Evolutionary conservation across 129 eudicot species (phyloP).

Genomic region (Rutidosis leptorrhynchoides): DNA sequence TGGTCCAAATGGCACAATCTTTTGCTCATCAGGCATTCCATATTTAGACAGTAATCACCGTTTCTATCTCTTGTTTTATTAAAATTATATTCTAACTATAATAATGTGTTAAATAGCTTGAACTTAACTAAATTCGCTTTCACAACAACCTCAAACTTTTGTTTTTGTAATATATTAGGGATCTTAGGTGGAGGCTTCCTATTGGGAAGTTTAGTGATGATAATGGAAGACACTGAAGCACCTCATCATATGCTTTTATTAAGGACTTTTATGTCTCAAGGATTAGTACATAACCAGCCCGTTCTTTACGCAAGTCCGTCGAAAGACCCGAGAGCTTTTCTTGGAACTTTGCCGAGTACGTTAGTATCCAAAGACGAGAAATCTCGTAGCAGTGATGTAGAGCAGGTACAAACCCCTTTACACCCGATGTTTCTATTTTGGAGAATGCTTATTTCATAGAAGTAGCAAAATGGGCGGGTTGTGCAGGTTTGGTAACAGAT

Average conservation of each 20-base stretch:
- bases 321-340: slow-evolving; percentile 75
- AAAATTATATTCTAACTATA: not conserved
- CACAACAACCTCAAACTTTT: not conserved
- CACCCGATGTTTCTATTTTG: slow-evolving; percentile 9
- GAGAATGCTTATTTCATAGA: not conserved
- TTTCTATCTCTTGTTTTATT: not conserved
- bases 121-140: not conserved
- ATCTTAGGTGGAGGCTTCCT: slow-evolving; percentile 93
- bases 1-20: slow-evolving; percentile 84
- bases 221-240: slow-evolving; percentile 94
- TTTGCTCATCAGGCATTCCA: slow-evolving; percentile 84
- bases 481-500: not conserved
- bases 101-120: not conserved
- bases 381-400: slow-evolving; percentile 46
- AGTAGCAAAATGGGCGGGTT: not conserved
- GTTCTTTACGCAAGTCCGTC: slow-evolving; percentile 85
- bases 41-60: slow-evolving; percentile 81
- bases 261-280: slow-evolving; percentile 95
- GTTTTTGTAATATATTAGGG: slow-evolving; percentile 37
- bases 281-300: slow-evolving; percentile 84
- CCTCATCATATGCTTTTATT: slow-evolving; percentile 98
- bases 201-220: slow-evolving; percentile 90
- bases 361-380: slow-evolving; percentile 72
- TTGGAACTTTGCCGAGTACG: slow-evolving; percentile 83
- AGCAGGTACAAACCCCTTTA: slow-evolving; percentile 45